Evolutionary conservation across 1,284 basidiomycete species (phyloP), one percentile per base, ranked within the genome.

Genomic region (Puccinia horiana): DNA sequence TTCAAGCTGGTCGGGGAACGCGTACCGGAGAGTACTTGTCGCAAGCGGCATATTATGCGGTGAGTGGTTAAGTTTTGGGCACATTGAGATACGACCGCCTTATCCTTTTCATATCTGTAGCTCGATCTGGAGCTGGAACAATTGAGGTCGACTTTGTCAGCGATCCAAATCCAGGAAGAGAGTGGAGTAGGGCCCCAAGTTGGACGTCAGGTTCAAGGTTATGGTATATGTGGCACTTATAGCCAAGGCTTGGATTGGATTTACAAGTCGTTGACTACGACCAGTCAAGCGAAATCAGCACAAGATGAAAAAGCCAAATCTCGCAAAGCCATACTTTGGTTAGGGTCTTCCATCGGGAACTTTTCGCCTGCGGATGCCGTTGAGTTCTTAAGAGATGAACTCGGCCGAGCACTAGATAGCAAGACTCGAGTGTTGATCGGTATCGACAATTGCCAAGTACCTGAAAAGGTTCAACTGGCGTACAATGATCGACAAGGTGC

Each of bases 281-380:
- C 11, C 32, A 56, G 37, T 61, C 73, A 42, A 42, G 47, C 32
- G 26, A 40, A 73, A 12, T 20, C 37, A 35, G 23, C 35, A 40
- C 52, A 44, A 44, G 1, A 35, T 47, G n/a, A 47, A 11, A 83
- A 85, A 67, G 84, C 84, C 61, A 82, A 83, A 47, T 76, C 84
- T 37, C 85, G 84, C 76, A 81, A 63, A 47, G 94, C 95, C 85
- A 88, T 98, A 81, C 88, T 98, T 83, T 98, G 97, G 89, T 89
- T 98, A n/a, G 96, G 96, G 0, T 96, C 94, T 0, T 95, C 94
- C 0, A 88, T 98, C 18, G 96, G 96, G 18, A 98, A 98, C 88
- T 98, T 98, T 87, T 87, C 89, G n/a, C 91, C 94, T 35, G 88
- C 89, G 23, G 92, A 90, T 37, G 93, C 92, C 9, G 90, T 90